phyloP scores from a whole-genome alignment of 106 monocot species.

The Dioscorea dumetorum region DNA sequence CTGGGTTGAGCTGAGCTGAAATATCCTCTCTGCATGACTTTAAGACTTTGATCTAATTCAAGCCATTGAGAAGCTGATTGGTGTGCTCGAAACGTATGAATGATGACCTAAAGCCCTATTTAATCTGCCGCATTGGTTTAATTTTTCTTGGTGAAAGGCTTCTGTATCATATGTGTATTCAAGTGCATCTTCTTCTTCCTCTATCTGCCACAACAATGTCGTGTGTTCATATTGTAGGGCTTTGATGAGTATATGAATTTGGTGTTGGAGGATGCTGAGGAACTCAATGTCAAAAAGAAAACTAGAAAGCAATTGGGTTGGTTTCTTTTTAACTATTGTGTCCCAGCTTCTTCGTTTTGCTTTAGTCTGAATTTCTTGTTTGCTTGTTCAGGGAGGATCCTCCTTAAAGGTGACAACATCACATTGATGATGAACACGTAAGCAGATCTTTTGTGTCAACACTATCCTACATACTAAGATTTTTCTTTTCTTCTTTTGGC shows the following conservation, averaged over 20 bases:
- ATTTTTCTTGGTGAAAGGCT: no score
- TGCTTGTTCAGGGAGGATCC: conserved; percentile 12
- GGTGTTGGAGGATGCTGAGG: conserved; percentile 14
- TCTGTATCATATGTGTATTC: not conserved
- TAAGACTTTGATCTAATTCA: no score
- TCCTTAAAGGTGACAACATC: conserved; percentile 17
- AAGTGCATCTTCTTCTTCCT: not conserved
- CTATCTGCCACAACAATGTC: not conserved
- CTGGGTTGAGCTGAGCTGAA: no score
- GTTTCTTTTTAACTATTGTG: not conserved
- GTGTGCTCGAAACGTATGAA: no score
- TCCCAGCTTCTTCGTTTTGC: not conserved
- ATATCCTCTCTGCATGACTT: no score
- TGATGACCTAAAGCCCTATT: no score
- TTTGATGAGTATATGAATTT: conserved; percentile 24
- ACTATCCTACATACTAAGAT: not conserved
- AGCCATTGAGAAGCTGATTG: no score
- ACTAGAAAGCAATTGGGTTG: conserved; percentile 11
- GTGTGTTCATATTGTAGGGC: conserved; percentile 8
- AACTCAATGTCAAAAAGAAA: conserved; percentile 16
- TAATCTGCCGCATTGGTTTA: no score
- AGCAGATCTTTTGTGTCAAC: not conserved
- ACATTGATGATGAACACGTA: conserved; percentile 21
- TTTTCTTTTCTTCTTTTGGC: not conserved
- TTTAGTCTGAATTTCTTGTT: not conserved